Conservation (phyloP, 805 yeast genomes). For the Yarrowia bubula region DNA sequence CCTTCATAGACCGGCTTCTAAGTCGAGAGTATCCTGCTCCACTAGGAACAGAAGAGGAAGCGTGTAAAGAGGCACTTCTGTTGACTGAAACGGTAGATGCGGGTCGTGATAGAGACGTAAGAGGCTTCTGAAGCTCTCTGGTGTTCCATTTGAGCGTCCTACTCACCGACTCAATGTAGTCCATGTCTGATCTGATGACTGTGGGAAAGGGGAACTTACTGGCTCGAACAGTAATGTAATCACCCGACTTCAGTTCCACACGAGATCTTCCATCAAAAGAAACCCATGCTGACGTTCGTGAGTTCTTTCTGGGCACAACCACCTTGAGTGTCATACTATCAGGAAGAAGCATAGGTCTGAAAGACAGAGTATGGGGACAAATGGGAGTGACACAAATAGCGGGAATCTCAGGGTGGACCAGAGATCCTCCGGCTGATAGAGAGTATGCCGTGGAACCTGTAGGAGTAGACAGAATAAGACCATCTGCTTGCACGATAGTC, state of each 20-base stretch:
- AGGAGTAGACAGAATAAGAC: conserved; percentile 87
- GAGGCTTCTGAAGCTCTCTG: conserved; percentile 81
- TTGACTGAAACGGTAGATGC: conserved; percentile 19
- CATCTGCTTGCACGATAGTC: conserved; percentile 93
- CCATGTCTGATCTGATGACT: conserved; percentile 58
- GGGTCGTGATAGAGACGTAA: conserved; percentile 48
- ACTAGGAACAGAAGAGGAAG: conserved; percentile 2
- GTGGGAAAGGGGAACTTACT: conserved; percentile 92
- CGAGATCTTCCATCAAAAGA: conserved; percentile 90
- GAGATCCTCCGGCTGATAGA: conserved; percentile 89
- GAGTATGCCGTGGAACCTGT: conserved; percentile 97
- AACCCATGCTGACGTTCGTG: conserved; percentile 92
- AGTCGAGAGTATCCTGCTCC: conserved; percentile 19
- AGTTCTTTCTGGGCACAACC: conserved; percentile 66
- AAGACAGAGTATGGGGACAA: conserved; percentile 92
- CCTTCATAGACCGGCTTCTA: conserved; percentile 17
- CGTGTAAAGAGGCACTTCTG: conserved; percentile 14
- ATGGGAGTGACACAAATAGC: conserved; percentile 93
- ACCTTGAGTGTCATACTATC: conserved; percentile 86
- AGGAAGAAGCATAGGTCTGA: conserved; percentile 87
- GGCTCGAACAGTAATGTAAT: conserved; percentile 77
- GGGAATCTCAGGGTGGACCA: conserved; percentile 90
- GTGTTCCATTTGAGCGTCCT: conserved; percentile 89
- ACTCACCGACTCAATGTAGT: conserved; percentile 82
- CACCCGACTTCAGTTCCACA: conserved; percentile 74